Evolutionary conservation across 257 asterid species (phyloP).

Genomic region (Linaria vulgaris): DNA sequence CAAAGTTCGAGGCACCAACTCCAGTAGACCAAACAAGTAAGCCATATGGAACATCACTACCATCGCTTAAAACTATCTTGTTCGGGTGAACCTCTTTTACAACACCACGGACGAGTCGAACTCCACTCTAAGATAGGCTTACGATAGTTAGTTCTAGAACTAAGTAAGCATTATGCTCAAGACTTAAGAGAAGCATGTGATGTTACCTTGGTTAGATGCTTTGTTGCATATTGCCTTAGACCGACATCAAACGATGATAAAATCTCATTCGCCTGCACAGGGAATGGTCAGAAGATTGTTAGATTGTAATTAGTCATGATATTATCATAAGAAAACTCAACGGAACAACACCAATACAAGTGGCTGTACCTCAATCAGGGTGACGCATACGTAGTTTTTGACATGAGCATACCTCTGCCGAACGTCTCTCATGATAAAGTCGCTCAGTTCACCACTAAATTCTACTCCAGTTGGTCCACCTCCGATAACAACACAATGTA

Average conservation of each 20-base stretch:
- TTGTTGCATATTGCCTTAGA: constrained; percentile 76
- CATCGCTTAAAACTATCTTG: constrained; percentile 79
- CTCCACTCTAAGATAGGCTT: constrained; percentile 52
- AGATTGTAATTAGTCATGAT: not conserved
- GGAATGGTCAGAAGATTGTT: constrained; percentile 11
- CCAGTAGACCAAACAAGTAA: constrained; percentile 97
- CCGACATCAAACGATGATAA: constrained; percentile 86
- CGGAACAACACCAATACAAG: not conserved
- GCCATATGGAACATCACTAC: constrained; percentile 93
- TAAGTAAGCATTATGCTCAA: not conserved
- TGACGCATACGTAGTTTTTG: constrained; percentile 80
- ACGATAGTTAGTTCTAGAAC: not conserved
- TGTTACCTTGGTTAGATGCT: constrained; percentile 84
- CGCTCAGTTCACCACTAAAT: constrained; percentile 92
- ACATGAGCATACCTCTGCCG: constrained; percentile 75
- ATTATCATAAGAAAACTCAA: not conserved
- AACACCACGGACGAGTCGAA: constrained; percentile 85
- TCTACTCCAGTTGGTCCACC: constrained; percentile 99
- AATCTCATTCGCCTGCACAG: constrained; percentile 83
- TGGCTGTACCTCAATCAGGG: constrained; percentile 86
- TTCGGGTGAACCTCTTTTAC: constrained; percentile 75
- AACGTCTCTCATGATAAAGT: constrained; percentile 84
- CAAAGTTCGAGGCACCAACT: constrained; percentile 81
- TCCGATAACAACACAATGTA: constrained; percentile 89
- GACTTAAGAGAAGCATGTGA: not conserved